A percentile compares a stretch with the other conserved stretches of the same genome.
Conservation (phyloP, 192 early-diverging fungal genomes). For the Entophlyctis luteolus region DNA sequence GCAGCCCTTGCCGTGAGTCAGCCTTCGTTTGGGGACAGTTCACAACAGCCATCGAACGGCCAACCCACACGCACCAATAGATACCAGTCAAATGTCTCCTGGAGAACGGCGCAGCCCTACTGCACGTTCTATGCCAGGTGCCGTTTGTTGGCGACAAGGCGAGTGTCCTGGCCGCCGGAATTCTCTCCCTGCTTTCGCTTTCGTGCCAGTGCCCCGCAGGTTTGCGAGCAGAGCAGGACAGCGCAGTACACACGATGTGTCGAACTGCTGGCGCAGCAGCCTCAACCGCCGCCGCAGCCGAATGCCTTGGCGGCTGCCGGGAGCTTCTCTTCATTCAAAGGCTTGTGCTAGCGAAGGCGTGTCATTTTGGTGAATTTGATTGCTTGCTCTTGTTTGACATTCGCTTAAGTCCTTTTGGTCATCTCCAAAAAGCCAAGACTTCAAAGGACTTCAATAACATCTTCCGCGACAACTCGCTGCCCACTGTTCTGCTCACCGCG, state of each 20-base stretch:
- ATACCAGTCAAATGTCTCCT: background rate
- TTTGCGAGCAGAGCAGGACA: too few species aligned
- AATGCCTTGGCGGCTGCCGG: background rate
- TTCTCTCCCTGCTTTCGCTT: background rate
- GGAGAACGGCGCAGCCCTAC: constrained; percentile 8
- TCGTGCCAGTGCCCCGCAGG: too few species aligned
- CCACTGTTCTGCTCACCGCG: constrained; percentile 7
- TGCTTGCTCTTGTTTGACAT: too few species aligned
- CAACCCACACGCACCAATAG: too few species aligned
- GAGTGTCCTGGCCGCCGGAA: background rate
- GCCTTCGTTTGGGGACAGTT: too few species aligned
- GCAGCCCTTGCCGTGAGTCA: too few species aligned
- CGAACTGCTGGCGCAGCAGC: background rate
- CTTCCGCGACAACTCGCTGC: constrained; percentile 44
- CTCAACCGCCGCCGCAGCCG: background rate
- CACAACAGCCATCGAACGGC: too few species aligned
- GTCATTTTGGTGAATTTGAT: constrained; percentile 24
- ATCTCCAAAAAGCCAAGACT: constrained; percentile 27
- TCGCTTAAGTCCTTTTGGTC: too few species aligned
- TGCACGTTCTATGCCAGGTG: constrained; percentile 10
- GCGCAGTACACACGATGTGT: too few species aligned
- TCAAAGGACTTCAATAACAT: constrained; percentile 43
- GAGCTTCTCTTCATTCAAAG: constrained; percentile 16
- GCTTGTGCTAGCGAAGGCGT: background rate
- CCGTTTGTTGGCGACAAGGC: constrained; percentile 22